Percentiles rank a stretch among this genome's conserved stretches.
Conservation (phyloP, 805 yeast species). For the Trichomonascus vanleenenianus region DNA sequence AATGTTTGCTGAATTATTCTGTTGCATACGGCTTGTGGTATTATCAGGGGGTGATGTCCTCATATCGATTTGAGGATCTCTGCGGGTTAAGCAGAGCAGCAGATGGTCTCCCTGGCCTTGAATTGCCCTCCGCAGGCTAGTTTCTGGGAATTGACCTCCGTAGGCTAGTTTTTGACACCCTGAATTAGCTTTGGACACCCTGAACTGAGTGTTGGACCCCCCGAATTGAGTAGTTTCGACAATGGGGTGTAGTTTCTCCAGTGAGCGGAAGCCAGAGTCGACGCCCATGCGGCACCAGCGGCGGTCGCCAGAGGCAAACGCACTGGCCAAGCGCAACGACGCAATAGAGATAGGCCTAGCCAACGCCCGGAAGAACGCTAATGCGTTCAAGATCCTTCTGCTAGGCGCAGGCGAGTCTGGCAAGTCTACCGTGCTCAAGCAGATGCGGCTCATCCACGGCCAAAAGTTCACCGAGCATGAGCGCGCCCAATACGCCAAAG, state of each 20-base stretch:
- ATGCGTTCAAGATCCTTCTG: constrained; percentile 49
- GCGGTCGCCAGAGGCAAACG: neutral
- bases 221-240: constrained; percentile 6
- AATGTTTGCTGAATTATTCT: too few species aligned
- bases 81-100: too few species aligned
- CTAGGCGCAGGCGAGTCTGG: constrained; percentile 95
- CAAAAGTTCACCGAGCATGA: constrained; percentile 79
- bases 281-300: neutral
- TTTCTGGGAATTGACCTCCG: too few species aligned
- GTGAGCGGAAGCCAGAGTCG: too few species aligned
- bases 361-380: neutral
- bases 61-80: too few species aligned
- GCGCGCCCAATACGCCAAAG: constrained; percentile 69
- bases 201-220: too few species aligned
- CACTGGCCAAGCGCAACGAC: neutral
- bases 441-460: constrained; percentile 76
- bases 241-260: constrained; percentile 16
- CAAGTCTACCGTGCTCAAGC: constrained; percentile 86
- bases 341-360: neutral
- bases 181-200: too few species aligned
- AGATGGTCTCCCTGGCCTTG: too few species aligned
- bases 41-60: too few species aligned
- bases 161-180: too few species aligned
- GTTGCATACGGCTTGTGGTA: too few species aligned
- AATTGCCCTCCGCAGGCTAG: too few species aligned